A percentile compares a stretch with the other conserved stretches of the same genome.
These are phyloP conservation scores for Fusarium mundagurra DNA, from an alignment of 2,329 filamentous ascomycete genomes.

Conservation along the genomic window DNA sequence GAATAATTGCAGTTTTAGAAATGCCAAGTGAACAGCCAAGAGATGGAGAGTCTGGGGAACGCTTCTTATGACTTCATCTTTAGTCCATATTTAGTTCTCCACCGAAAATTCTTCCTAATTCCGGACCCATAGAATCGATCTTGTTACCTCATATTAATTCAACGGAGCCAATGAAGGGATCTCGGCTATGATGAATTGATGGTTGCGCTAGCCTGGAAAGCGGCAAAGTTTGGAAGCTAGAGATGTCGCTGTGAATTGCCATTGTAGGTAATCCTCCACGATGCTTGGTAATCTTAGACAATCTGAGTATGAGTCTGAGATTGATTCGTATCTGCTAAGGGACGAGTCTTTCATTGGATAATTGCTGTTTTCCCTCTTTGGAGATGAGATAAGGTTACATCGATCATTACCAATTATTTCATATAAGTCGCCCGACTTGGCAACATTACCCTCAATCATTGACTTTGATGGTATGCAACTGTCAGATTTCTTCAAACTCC, in stretches of 20 bases:
- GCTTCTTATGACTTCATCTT: conserved; percentile 8
- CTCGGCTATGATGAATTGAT: rapidly evolving
- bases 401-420: background rate
- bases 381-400: rapidly evolving
- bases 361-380: rapidly evolving
- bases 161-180: background rate
- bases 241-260: background rate
- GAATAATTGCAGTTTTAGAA: background rate
- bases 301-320: background rate
- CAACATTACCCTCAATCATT: background rate
- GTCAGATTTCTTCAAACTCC: rapidly evolving
- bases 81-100: background rate
- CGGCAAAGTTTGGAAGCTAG: background rate
- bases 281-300: background rate
- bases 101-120: background rate
- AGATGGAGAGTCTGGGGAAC: background rate
- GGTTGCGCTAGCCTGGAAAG: background rate
- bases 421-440: rapidly evolving
- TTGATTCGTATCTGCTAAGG: too few relatives aligned
- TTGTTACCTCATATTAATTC: conserved; percentile 3
- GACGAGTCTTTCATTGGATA: background rate
- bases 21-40: conserved; percentile 25
- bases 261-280: background rate
- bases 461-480: background rate
- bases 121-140: background rate